These are phyloP conservation scores for Aphanomyces invadans DNA, from an alignment of 352 stramenopile genomes.

Conservation along the genomic window DNA sequence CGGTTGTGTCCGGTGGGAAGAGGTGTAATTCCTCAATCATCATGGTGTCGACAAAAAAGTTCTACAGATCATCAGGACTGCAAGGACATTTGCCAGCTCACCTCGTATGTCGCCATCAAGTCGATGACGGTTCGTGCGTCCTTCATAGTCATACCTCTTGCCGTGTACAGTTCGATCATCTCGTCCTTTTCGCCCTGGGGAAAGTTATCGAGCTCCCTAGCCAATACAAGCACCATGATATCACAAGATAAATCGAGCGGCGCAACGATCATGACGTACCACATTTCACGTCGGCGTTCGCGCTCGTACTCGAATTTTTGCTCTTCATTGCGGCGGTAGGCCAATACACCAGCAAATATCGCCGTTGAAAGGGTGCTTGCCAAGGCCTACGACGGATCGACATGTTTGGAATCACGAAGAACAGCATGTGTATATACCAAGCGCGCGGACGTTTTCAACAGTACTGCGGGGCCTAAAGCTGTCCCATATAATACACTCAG, in stretches of 20 bases:
- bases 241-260: no score
- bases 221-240: no score
- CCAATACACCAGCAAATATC: slow-evolving; percentile 12
- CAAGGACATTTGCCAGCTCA: neutral
- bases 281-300: slow-evolving; percentile 22
- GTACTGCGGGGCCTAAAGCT: neutral
- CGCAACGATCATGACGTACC: neutral
- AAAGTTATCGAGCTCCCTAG: slow-evolving; percentile 24
- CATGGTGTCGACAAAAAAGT: slow-evolving; percentile 25
- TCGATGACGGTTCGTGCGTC: slow-evolving; percentile 17
- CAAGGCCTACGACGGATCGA: neutral
- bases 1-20: neutral
- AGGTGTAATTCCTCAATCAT: slow-evolving; percentile 23
- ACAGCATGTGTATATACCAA: neutral
- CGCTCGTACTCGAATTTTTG: slow-evolving; percentile 23
- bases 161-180: slow-evolving; percentile 21
- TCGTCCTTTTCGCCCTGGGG: slow-evolving; percentile 24
- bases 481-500: neutral
- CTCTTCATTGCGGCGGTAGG: slow-evolving; percentile 20
- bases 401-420: neutral
- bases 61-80: no score
- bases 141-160: slow-evolving; percentile 3
- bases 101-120: slow-evolving; percentile 22
- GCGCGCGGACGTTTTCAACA: neutral
- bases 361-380: neutral